A percentile compares a stretch with the other conserved stretches of the same genome.
Conservation (phyloP, 1,284 basidiomycete species). For the Apiotrichum porosum region DNA sequence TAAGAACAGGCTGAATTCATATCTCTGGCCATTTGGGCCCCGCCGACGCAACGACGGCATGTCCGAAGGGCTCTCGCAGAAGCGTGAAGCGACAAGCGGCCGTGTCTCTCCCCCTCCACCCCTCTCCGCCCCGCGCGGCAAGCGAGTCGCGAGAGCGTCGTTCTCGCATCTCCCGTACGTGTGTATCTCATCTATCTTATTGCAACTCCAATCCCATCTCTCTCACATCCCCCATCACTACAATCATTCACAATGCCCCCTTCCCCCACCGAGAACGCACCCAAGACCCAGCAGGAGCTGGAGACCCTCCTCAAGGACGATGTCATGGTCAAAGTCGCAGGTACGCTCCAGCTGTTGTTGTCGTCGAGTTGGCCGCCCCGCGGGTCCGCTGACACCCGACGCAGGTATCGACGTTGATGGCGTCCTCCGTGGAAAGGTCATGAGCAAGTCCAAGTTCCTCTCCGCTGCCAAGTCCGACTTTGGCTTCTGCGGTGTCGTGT, state of each 20-base stretch:
- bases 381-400: background rate
- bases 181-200: too few relatives aligned
- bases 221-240: too few relatives aligned
- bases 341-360: slow-evolving; percentile 45
- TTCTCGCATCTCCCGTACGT: background rate
- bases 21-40: too few relatives aligned
- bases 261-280: slow-evolving; percentile 53
- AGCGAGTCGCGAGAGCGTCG: too few relatives aligned
- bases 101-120: too few relatives aligned
- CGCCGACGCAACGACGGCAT: too few relatives aligned
- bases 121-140: too few relatives aligned
- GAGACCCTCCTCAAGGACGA: slow-evolving; percentile 58
- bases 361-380: too few relatives aligned
- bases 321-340: slow-evolving; percentile 87
- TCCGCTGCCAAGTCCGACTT: slow-evolving; percentile 76
- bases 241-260: slow-evolving; percentile 29
- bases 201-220: too few relatives aligned
- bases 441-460: slow-evolving; percentile 90
- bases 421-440: slow-evolving; percentile 86
- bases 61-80: too few relatives aligned
- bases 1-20: too few relatives aligned
- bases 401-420: slow-evolving; percentile 67
- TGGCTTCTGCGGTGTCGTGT: slow-evolving; percentile 88
- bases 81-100: too few relatives aligned
- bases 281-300: slow-evolving; percentile 60